Base-by-base conservation (phyloP, 352 stramenopile genomes). In the Pythium scleroteichum region DNA sequence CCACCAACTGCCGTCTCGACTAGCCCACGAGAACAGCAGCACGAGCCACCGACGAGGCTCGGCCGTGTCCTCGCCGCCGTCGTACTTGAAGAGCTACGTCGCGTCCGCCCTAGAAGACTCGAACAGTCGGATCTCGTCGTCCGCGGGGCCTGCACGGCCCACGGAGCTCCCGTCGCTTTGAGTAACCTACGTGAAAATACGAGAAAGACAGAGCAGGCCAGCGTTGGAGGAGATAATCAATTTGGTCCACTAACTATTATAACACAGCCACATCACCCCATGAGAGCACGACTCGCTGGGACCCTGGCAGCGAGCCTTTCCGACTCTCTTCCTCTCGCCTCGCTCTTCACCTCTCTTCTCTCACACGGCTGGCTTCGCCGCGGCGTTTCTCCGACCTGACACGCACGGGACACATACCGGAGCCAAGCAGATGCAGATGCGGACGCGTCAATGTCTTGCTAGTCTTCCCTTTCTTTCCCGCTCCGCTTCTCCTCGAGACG, bases 41-140 rank as follows among this genome's bases (percentile, higher is more conserved):
- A 42, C 26, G 24, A 17, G 53, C 35, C 40, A 59, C 45, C 16
- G 35, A 19, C 46, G 52, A 40, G 23, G n/a, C 35, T 33, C 57
- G 0, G 13, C 47, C 3, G 24, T 19, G 4, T 12, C 29, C 4
- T 8, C 42, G 13, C 32, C 41, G 23, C 16, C 38, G 2, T 50
- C 62, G 35, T 65, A 65, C 33, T 17, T 65, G 33, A 60, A 65
- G 39, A 64, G 23, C 50, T 70, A 65, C 62, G 33, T 65, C 23
- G 44, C 47, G 9, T 35, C 53, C 1, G 40, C 46, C 4, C 10
- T 35, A 10, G 5, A 35, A 35, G 29, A 35, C 29, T 10, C 5
- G 29, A 35, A 35, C 29, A 35, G 5, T 9, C 32, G 19, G 19
- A 35, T n/a, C n/a, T n/a, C 20, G 41, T 23, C 10, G 8, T 16